Percentiles rank a stretch among this genome's conserved stretches.
These are phyloP conservation scores for Pseudomonodictys pantanalensis DNA, from an alignment of 495 filamentous ascomycete species.

Conservation along the genomic window DNA sequence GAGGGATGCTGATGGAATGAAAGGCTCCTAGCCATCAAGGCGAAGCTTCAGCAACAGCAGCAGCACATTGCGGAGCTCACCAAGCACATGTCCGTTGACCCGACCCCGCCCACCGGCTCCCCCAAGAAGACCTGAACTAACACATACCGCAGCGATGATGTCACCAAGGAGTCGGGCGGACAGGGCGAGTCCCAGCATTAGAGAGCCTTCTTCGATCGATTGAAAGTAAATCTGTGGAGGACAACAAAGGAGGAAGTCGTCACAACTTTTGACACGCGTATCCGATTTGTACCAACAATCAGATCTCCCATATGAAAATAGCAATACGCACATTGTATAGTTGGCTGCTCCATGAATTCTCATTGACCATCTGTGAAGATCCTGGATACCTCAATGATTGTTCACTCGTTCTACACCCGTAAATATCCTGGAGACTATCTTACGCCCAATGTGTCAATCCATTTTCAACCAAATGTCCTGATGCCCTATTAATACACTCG, in stretches of 20 bases:
- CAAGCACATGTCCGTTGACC: conserved; percentile 31
- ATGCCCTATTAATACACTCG: too few species aligned
- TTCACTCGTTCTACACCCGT: too few species aligned
- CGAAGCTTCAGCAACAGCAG: conserved; percentile 76
- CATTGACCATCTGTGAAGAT: too few species aligned
- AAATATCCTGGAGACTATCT: too few species aligned
- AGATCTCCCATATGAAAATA: too few species aligned
- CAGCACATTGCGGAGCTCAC: conserved; percentile 70
- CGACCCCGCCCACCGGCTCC: not conserved
- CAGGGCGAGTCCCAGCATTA: conserved; percentile 19
- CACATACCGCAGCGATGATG: conserved; percentile 17
- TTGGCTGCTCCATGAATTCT: too few species aligned
- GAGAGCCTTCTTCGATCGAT: not conserved
- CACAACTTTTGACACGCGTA: too few species aligned
- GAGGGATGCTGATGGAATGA: not conserved
- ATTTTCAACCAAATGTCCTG: too few species aligned
- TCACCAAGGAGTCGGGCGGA: conserved; percentile 21
- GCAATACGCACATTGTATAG: too few species aligned
- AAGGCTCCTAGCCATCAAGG: conserved; percentile 62
- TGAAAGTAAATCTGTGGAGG: not conserved
- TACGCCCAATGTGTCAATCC: too few species aligned
- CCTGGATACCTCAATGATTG: too few species aligned
- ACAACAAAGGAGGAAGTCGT: not conserved
- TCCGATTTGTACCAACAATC: too few species aligned
- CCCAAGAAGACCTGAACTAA: not conserved